phyloP scores from a whole-genome alignment of 1,284 basidiomycete species.

The Ustilago cynodontis region DNA sequence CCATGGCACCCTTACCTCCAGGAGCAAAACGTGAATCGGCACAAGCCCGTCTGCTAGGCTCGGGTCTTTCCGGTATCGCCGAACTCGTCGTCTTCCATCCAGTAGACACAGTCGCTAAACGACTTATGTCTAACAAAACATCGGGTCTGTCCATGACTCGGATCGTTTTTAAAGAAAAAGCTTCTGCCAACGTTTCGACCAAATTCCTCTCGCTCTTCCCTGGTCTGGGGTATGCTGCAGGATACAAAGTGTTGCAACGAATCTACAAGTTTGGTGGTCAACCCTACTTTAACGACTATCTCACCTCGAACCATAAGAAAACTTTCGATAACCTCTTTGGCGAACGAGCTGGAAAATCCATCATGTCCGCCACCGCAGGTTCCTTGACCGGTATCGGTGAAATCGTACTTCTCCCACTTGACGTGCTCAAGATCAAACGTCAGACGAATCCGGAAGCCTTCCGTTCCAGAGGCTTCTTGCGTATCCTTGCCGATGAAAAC shows the following conservation, averaged over 20 bases:
- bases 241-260: slow-evolving; percentile 79
- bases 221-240: slow-evolving; percentile 91
- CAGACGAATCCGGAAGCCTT: slow-evolving; percentile 69
- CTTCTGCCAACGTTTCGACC: slow-evolving; percentile 75
- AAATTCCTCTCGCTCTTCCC: slow-evolving; percentile 94
- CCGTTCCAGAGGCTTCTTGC: slow-evolving; percentile 79
- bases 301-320: slow-evolving; percentile 81
- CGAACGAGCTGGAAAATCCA: slow-evolving; percentile 93
- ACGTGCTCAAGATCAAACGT: slow-evolving; percentile 97
- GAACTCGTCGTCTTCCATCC: slow-evolving; percentile 79
- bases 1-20: slow-evolving; percentile 58
- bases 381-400: slow-evolving; percentile 79
- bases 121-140: slow-evolving; percentile 89
- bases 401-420: slow-evolving; percentile 92
- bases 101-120: slow-evolving; percentile 91
- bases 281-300: slow-evolving; percentile 94
- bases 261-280: slow-evolving; percentile 92
- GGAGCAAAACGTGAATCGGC: slow-evolving; percentile 78
- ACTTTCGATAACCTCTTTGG: slow-evolving; percentile 87
- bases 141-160: slow-evolving; percentile 73
- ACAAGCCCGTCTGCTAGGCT: slow-evolving; percentile 89
- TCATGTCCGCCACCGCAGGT: slow-evolving; percentile 95
- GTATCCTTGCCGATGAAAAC: slow-evolving; percentile 92
- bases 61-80: slow-evolving; percentile 83
- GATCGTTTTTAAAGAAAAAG: slow-evolving; percentile 89